Base-by-base conservation (phyloP, 1,284 basidiomycete species). In the Puccinia triticina region DNA sequence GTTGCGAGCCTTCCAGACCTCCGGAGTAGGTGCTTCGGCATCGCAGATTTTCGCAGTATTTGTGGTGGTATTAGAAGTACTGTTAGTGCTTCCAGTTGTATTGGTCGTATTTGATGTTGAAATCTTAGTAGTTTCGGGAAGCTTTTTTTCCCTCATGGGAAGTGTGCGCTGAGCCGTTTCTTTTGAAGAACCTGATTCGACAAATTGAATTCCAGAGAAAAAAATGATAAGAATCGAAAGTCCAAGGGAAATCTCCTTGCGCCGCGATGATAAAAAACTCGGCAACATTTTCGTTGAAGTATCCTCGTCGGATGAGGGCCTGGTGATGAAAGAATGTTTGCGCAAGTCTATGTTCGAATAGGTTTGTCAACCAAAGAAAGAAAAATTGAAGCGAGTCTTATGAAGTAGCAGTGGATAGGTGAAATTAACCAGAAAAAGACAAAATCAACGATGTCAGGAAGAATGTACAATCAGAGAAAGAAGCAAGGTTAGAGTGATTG, bases 1-100 rank as follows among this genome's bases (percentile, higher is more conserved):
- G 29, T 80, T 80, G 40, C 40, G 64, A 26, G 61, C 64, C 40
- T 80, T 57, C 77, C 77, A 80, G 40, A 72, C 48, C 40, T 71
- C 53, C 2, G 77, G 77, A 43, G 48, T 29, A 14, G 64, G 61
- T 11, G 48, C n/a, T 61, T 80, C 77, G 21, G 53, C 43, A 18
- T 69, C 50, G n/a, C 34, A 53, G 29, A 78, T 78, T 16, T 78
- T 78, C 14, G 64, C 32, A 4, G 64, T 66, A 11, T 8, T 26
- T 8, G 55, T 57, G 2, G 21, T 57, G 1, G 4, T 57, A 26
- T 2, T 57, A 26, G n/a, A 10, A 1, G 21, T 26, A 26, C 4
- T 29, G 55, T 26, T 57, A 29, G 55, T n/a, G 55, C 55, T 26
- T 7, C 18, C 18, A 57, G 55, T 57, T n/a, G 23, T 57, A n/a